These are phyloP conservation scores for Saccharomycopsis malanga DNA, from an alignment of 805 yeast genomes.

Conservation along the genomic window DNA sequence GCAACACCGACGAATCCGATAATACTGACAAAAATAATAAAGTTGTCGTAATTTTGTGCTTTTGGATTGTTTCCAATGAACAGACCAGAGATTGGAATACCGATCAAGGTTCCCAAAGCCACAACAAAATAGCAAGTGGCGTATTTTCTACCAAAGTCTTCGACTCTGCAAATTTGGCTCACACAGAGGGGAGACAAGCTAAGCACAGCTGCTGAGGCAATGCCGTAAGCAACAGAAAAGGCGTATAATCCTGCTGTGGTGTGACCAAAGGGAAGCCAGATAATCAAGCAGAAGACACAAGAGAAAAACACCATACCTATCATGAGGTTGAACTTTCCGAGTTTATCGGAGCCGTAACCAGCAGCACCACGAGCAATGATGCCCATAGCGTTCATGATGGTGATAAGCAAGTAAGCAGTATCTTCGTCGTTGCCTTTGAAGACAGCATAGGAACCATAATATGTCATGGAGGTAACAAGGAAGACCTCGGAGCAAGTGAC, in stretches of 20 bases:
- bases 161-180: constrained; percentile 50
- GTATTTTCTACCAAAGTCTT: constrained; percentile 49
- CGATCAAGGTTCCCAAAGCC: constrained; percentile 42
- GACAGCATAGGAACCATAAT: constrained; percentile 43
- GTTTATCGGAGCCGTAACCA: constrained; percentile 31
- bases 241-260: constrained; percentile 33
- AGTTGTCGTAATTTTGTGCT: constrained; percentile 30
- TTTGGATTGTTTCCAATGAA: constrained; percentile 34
- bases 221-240: constrained; percentile 46
- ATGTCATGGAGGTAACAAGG: constrained; percentile 40
- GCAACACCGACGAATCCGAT: constrained; percentile 34
- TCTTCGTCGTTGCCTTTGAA: constrained; percentile 36
- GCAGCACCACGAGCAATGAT: constrained; percentile 31
- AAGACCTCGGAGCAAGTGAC: constrained; percentile 42
- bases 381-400: constrained; percentile 33
- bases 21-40: constrained; percentile 32
- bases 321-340: constrained; percentile 45
- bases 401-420: constrained; percentile 36
- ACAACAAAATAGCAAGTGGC: constrained; percentile 53
- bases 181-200: constrained; percentile 56
- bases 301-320: constrained; percentile 32
- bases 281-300: constrained; percentile 30
- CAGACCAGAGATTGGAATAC: constrained; percentile 45
- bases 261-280: constrained; percentile 41
- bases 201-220: constrained; percentile 49